Percentiles rank a stretch among this genome's conserved stretches.
phyloP scores from a whole-genome alignment of 148 eudicot species.

The Cornus florida region DNA sequence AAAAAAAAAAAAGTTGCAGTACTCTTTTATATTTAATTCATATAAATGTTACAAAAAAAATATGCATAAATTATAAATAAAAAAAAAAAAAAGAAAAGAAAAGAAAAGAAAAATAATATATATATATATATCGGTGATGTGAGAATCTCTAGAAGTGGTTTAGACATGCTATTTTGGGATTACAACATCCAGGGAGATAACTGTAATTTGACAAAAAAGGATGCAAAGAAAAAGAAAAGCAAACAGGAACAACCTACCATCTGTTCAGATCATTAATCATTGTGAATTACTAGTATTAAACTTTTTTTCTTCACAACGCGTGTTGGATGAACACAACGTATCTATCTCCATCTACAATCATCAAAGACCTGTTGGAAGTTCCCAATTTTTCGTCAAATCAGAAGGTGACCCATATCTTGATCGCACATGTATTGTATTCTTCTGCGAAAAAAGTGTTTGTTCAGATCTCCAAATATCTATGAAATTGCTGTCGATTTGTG shows the following conservation, averaged over 20 bases:
- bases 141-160: neutral
- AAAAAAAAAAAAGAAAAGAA: too few species aligned
- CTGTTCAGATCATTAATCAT: neutral
- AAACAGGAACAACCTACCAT: neutral
- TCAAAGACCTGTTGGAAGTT: slow-evolving; percentile 12
- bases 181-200: neutral
- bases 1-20: too few species aligned
- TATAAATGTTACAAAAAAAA: too few species aligned
- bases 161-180: neutral
- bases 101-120: too few species aligned
- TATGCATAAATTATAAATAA: too few species aligned
- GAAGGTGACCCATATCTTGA: neutral
- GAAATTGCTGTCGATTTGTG: neutral
- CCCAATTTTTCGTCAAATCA: slow-evolving; percentile 7
- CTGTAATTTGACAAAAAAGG: neutral
- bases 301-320: neutral
- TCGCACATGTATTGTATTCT: neutral
- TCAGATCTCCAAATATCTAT: neutral
- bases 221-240: neutral
- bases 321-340: neutral
- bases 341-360: neutral
- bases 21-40: too few species aligned
- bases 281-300: too few species aligned
- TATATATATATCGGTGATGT: too few species aligned
- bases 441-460: neutral